These are phyloP conservation scores for Colletotrichum sp. DNA, from an alignment of 2,329 filamentous ascomycete species.

Conservation along the genomic window DNA sequence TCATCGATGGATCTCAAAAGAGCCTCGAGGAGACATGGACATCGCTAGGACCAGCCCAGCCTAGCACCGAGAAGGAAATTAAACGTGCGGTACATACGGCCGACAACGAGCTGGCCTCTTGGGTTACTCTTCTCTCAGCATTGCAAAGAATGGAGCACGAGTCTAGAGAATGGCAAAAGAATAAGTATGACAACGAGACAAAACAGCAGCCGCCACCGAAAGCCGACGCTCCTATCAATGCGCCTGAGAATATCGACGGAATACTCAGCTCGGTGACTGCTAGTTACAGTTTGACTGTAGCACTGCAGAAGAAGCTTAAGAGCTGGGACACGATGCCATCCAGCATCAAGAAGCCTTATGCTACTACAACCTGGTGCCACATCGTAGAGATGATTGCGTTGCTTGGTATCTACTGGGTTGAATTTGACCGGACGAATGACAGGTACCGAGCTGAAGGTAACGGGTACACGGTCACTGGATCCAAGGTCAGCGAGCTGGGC, in stretches of 20 bases:
- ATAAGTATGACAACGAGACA: conserved; percentile 28
- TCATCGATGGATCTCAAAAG: conserved; percentile 40
- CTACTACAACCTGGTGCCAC: conserved; percentile 61
- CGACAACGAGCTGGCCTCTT: conserved; percentile 61
- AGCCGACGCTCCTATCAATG: too few species aligned
- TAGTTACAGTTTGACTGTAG: too few species aligned
- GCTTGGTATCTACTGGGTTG: conserved; percentile 63
- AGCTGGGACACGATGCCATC: conserved; percentile 59
- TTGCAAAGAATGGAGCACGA: conserved; percentile 55
- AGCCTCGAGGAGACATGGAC: conserved; percentile 35
- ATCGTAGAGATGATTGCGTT: conserved; percentile 59
- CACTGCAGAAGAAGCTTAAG: conserved; percentile 34
- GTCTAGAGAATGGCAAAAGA: conserved; percentile 51
- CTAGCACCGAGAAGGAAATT: too few species aligned
- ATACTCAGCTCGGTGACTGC: too few species aligned
- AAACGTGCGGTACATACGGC: conserved; percentile 50
- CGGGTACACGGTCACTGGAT: conserved; percentile 55
- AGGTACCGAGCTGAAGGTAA: conserved; percentile 62
- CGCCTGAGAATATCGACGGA: too few species aligned
- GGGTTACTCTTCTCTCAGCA: conserved; percentile 55
- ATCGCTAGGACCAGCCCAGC: too few species aligned
- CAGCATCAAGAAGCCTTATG: conserved; percentile 52
- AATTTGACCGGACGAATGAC: conserved; percentile 57
- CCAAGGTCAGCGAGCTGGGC: conserved; percentile 52
- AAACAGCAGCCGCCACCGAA: neutral